Evolutionary conservation across 2,329 filamentous ascomycete genomes (phyloP), one percentile per base, ranked within the genome.

Genomic region (Cladosporium sphaerospermum): DNA sequence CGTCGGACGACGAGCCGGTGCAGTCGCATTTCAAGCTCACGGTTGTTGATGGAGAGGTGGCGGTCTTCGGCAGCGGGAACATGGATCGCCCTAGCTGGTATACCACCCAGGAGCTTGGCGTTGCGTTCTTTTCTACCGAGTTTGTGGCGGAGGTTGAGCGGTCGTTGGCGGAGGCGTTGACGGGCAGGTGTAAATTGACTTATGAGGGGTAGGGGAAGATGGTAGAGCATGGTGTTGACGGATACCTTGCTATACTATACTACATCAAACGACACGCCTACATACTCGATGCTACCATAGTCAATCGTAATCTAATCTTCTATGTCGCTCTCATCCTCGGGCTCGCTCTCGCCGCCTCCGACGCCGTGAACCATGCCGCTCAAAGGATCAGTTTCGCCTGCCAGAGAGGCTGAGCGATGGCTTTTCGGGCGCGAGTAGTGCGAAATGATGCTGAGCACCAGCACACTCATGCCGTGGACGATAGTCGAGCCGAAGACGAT

Each of bases 1-100:
- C 49, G 8, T 39, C 33, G 37, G 14, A 23, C 14, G 47, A 32
- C 10, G 62, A 88, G 62, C 86, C 87, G 0, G 81, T 86, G 2
- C 83, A 89, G 50, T 84, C 83, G 4, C 89, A 95, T 69, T 73
- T 92, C 54, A 95, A 95, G 68, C 77, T 90, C 64, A 85, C 82
- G 0, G 76, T 90, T 51, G 79, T 92, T 2, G 89, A 95, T 65
- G 75, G 75, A 1, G 75, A 82, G 56, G 81, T 83, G 16, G 74
- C 84, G 1, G 75, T 93, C 1, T 71, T 93, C 2, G 89, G 89
- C 0, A 91, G 86, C 14, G 88, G 88, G 1, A 95, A 95, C 65
- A 82, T 91, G 77, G 89, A 95, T 69, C 79, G 88, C 1, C 88
- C 89, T 7, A 91, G 86, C 65, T 93, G 87, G 86, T 91, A 82